A percentile compares a stretch with the other conserved stretches of the same genome.
phyloP scores from a whole-genome alignment of 768 basidiomycete species.

The Trametes meyenii region DNA sequence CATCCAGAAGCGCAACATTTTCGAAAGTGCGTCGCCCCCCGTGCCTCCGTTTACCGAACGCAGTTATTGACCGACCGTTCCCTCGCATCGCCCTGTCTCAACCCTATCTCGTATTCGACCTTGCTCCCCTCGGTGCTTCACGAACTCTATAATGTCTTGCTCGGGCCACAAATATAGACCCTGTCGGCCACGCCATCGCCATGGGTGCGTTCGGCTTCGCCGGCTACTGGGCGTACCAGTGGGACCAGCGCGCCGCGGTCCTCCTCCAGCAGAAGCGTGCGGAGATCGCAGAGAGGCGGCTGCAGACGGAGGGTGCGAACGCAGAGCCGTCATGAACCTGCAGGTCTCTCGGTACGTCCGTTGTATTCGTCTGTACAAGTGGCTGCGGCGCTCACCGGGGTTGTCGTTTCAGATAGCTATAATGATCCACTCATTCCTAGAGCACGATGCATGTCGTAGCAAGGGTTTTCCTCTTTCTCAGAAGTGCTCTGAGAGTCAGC shows the following conservation, averaged over 20 bases:
- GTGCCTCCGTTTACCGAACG: neutral
- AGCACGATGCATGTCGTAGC: neutral
- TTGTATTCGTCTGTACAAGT: too few relatives aligned
- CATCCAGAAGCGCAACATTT: conserved; percentile 78
- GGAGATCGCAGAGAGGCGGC: conserved; percentile 57
- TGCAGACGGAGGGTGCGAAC: conserved; percentile 4
- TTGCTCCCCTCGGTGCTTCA: neutral
- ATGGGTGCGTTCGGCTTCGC: conserved; percentile 70
- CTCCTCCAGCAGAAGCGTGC: conserved; percentile 65
- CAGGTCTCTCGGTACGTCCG: conserved; percentile 22
- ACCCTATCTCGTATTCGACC: neutral
- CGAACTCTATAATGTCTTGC: neutral
- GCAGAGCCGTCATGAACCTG: conserved; percentile 20
- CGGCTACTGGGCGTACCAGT: conserved; percentile 75
- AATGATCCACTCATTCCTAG: too few relatives aligned
- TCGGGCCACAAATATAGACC: conserved; percentile 48
- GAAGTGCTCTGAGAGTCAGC: conserved; percentile 1
- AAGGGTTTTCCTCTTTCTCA: neutral
- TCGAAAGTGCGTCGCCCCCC: conserved; percentile 66
- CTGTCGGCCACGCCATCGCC: conserved; percentile 67
- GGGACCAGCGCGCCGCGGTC: conserved; percentile 64
- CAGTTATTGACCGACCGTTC: neutral
- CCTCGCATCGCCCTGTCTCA: neutral
- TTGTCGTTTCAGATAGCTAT: too few relatives aligned
- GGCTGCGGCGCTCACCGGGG: too few relatives aligned